Base-by-base conservation (phyloP, 768 basidiomycete genomes). In the Rubroboletus pulcherrimus region DNA sequence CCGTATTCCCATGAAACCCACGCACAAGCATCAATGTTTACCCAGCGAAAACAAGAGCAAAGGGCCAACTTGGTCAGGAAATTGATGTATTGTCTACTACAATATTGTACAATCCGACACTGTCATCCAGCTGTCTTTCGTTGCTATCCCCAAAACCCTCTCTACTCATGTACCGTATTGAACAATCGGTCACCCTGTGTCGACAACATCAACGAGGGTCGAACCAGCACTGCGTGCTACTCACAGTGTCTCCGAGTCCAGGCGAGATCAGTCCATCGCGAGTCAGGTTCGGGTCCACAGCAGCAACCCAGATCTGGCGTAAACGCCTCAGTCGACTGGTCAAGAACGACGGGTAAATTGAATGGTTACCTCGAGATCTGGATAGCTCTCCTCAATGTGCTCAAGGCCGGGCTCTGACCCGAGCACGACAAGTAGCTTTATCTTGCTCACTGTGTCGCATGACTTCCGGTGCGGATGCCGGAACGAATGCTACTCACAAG, bases 221-320 rank as follows among this genome's bases (percentile, higher is more conserved):
- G 17, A 31, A 38, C 30, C 10, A 49, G 15, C 34, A 21, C 31
- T 21, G 33, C 19, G 5, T 26, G 15, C 26, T 4, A 78, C 89
- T 67, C 65, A 91, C 92, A 26, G 91, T 84, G 71, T 97, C 95
- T 5, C 95, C 95, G 42, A 96, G 78, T 19, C 95, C 95, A 10
- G 95, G 95, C n/a, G 75, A 80, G 56, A 98, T 89, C 59, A 93
- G 76, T 7, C 95, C 96, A 17, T 89, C 80, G 0, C 59, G 42
- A 0, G 91, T 94, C 58, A 98, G 69, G 0, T 77, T 67, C 7
- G 84, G 72, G 66, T 97, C 94, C 11, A 95, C 81, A 1, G 85
- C 90, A 19, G 89, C 91, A 39, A 84, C 86, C 88, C 89, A 96
- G 40, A 96, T 86, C 93, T 95, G 57, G 24, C 19, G 40, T 5